Percentiles rank a stretch among this genome's conserved stretches.
These are phyloP conservation scores for Halenospora varia DNA, from an alignment of 495 filamentous ascomycete species.

Conservation along the genomic window DNA sequence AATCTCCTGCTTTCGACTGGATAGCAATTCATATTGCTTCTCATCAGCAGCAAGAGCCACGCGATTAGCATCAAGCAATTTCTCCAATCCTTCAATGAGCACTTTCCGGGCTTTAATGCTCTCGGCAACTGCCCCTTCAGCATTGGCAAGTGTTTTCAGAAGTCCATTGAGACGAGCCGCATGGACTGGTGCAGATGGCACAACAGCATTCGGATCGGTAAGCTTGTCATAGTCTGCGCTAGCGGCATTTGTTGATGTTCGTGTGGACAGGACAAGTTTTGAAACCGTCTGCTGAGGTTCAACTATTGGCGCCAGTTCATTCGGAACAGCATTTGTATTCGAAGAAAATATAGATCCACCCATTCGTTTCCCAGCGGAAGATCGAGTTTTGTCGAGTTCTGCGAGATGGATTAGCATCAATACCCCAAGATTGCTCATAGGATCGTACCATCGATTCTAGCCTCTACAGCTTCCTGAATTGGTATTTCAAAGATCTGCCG, in stretches of 20 bases:
- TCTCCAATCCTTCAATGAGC: conserved; percentile 77
- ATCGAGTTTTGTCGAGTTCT: conserved; percentile 80
- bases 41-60: conserved; percentile 65
- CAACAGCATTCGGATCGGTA: conserved; percentile 57
- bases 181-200: conserved; percentile 80
- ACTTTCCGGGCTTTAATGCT: conserved; percentile 80
- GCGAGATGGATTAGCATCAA: neutral
- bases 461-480: conserved; percentile 74
- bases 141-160: conserved; percentile 80
- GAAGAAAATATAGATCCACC: conserved; percentile 66
- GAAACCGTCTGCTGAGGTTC: conserved; percentile 66
- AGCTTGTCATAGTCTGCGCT: conserved; percentile 79
- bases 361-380: conserved; percentile 60
- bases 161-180: conserved; percentile 85
- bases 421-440: neutral
- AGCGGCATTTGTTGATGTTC: conserved; percentile 59
- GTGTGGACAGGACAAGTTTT: conserved; percentile 61
- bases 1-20: conserved; percentile 56
- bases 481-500: conserved; percentile 77
- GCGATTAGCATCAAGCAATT: conserved; percentile 72
- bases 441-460: conserved; percentile 66
- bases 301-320: conserved; percentile 71
- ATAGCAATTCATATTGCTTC: conserved; percentile 51
- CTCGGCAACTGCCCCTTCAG: conserved; percentile 87
- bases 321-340: conserved; percentile 54